Conservation (phyloP, 176 grass and related monocot species). For the Otatea glauca region DNA sequence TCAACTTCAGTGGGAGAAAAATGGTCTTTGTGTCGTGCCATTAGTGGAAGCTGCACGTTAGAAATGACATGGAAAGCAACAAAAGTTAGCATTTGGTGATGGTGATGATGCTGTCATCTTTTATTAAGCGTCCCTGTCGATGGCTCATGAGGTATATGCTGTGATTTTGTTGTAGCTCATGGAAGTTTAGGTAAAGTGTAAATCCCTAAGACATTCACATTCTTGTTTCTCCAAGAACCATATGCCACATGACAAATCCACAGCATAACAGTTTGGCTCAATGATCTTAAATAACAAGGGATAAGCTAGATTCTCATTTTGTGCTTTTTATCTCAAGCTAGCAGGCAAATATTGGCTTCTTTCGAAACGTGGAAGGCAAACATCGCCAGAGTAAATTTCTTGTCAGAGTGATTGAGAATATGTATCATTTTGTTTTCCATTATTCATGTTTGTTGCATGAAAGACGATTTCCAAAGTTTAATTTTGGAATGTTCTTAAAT, state of each 20-base stretch:
- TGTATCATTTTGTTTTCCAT: neutral
- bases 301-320: neutral
- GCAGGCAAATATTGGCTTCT: too few relatives aligned
- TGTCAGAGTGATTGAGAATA: neutral
- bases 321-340: too few relatives aligned
- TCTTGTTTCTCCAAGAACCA: neutral
- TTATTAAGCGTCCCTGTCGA: neutral
- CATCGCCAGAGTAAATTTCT: neutral
- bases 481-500: neutral
- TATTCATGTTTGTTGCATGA: neutral
- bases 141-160: neutral
- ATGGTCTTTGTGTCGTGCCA: neutral
- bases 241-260: neutral
- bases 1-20: conserved; percentile 8
- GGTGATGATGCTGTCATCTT: conserved; percentile 3
- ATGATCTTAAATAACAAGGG: neutral
- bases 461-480: neutral
- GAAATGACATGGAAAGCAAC: conserved; percentile 14
- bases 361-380: too few relatives aligned
- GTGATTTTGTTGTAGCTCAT: neutral
- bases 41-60: conserved; percentile 8
- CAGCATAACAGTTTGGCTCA: neutral
- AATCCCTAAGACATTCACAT: neutral
- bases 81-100: neutral
- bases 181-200: neutral